Evolutionary conservation across 2,329 filamentous ascomycete species (phyloP).

Genomic region (Orbilia javanica): DNA sequence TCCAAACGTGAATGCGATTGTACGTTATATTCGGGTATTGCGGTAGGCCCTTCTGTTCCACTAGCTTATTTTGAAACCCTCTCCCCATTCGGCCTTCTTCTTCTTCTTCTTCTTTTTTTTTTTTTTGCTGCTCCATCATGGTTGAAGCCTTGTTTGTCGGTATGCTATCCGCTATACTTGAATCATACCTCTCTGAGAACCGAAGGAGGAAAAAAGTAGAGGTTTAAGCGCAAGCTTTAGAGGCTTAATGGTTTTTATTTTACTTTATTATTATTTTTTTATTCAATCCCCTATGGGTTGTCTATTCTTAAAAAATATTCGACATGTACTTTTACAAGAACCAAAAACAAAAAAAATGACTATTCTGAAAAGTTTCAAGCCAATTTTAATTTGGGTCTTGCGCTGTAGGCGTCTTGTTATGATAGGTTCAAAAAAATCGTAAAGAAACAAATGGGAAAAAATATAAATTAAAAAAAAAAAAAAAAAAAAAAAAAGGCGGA

Average conservation of each 20-base stretch:
- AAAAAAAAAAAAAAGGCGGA: neutral
- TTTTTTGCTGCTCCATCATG: too few relatives aligned
- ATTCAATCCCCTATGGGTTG: neutral
- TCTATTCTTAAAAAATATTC: conserved; percentile 17
- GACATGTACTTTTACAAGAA: conserved; percentile 29
- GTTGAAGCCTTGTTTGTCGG: neutral
- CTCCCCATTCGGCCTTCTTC: neutral
- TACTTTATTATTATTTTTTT: too few relatives aligned
- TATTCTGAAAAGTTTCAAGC: neutral
- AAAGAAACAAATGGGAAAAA: neutral
- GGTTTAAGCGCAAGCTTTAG: conserved; percentile 18
- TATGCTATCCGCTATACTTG: neutral
- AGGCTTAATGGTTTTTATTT: conserved; percentile 5
- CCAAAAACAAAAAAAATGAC: conserved; percentile 2
- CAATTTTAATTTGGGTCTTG: neutral
- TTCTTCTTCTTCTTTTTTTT: neutral
- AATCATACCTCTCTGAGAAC: neutral
- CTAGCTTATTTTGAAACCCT: neutral
- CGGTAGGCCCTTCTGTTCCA: neutral
- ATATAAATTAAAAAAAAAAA: too few relatives aligned
- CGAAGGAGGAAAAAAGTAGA: neutral
- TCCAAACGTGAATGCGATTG: neutral
- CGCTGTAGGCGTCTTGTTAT: neutral
- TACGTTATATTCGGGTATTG: neutral
- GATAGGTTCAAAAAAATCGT: conserved; percentile 1